Evolutionary conservation across 768 basidiomycete genomes (phyloP).

Genomic region (Leccinum pellstonianum): DNA sequence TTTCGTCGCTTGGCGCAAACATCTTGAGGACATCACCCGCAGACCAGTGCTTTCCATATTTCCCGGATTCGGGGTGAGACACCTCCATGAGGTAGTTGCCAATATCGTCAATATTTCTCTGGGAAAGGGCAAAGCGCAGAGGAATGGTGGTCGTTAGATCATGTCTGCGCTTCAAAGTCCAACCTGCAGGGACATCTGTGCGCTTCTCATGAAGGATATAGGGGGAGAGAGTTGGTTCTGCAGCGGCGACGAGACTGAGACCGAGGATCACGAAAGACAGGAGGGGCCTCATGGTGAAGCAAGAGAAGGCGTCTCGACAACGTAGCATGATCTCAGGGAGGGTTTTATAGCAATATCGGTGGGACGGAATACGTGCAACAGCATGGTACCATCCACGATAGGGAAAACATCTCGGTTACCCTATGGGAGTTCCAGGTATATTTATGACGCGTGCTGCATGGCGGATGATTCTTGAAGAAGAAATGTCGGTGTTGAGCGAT

Average conservation of each 20-base stretch:
- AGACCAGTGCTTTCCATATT: conserved; percentile 36
- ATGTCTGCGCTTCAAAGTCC: conserved; percentile 39
- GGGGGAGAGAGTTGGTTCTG: conserved; percentile 17
- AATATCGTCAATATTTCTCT: conserved; percentile 31
- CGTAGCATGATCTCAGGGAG: neutral
- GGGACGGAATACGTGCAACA: conserved; percentile 5
- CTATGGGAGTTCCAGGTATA: conserved; percentile 1
- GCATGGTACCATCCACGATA: conserved; percentile 11
- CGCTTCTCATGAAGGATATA: conserved; percentile 42
- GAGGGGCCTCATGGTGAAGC: conserved; percentile 17
- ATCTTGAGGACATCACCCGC: conserved; percentile 23
- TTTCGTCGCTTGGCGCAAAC: conserved; percentile 31
- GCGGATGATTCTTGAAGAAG: neutral
- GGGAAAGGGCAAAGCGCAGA: conserved; percentile 33
- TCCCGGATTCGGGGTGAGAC: conserved; percentile 33
- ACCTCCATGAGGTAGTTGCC: conserved; percentile 32
- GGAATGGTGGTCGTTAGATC: conserved; percentile 29
- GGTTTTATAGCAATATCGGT: conserved; percentile 13
- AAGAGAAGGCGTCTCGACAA: neutral
- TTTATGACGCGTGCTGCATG: neutral
- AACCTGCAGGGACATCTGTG: conserved; percentile 33
- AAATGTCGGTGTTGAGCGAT: neutral
- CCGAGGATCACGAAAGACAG: conserved; percentile 14
- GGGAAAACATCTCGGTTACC: neutral
- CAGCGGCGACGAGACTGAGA: conserved; percentile 20